Evolutionary conservation across 352 stramenopile species (phyloP), one percentile per base, ranked within the genome.

Genomic region (Blastocystis sp.): DNA sequence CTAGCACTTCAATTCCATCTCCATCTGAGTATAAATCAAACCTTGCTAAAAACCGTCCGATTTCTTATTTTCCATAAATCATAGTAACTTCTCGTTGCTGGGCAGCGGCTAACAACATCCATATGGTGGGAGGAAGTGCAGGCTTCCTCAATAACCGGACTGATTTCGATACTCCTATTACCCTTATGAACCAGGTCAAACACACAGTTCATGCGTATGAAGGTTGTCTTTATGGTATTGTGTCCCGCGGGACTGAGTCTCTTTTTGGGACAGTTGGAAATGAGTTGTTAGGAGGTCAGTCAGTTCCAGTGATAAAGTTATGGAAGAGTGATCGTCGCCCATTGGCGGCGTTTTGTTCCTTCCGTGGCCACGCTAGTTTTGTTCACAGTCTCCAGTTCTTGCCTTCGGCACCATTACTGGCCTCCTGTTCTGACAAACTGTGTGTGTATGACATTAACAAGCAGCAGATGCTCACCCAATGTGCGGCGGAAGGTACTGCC

Each of bases 51-150:
- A 85, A 85, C 45, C 56, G 73, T 85, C 34, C 0, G 3, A 53
- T 85, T 68, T 66, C n/a, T 78, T 16, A 13, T 34, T 39, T 18
- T 55, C 13, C 26, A 8, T 89, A 30, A 79, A 18, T 9, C 50
- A 18, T 76, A 89, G 78, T 89, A 47, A 64, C 55, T 13, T 20
- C 78, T 16, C 63, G 66, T 8, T 89, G 63, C 41, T 89, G 78
- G 78, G 34, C 66, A 2, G 63, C 78, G 0, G 78, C 78, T 0
- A 76, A 89, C 63, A 63, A 79, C 37, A 89, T 89, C 55, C 66
- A 89, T 34, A 89, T 89, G 78, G 45, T 62, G 26, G 78, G 78
- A 13, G 78, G 78, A 18, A 79, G 78, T 53, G 63, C 78, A 8
- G 78, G 78, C 6, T 89, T 65, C 39, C 26, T 62, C 20, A 79